Conservation (phyloP, 1,139 yeast genomes). For the Arxiozyma bovina region DNA sequence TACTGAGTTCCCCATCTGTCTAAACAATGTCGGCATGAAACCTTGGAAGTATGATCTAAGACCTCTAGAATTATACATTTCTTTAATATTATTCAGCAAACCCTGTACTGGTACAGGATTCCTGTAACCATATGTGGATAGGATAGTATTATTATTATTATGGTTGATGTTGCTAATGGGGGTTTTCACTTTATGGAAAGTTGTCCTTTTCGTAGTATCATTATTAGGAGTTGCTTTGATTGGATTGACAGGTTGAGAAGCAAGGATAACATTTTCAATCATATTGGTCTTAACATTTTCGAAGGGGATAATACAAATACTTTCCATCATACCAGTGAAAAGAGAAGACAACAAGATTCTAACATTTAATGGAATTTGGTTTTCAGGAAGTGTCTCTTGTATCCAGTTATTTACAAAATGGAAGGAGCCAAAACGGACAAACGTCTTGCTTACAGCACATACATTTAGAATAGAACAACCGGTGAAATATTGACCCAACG, state of each 20-base stretch:
- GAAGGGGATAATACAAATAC: slow-evolving; percentile 80
- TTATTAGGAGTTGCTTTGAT: neutral
- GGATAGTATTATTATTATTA: neutral
- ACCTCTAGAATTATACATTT: slow-evolving; percentile 72
- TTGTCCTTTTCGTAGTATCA: slow-evolving; percentile 12
- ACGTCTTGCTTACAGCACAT: slow-evolving; percentile 67
- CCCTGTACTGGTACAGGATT: slow-evolving; percentile 34
- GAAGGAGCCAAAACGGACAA: slow-evolving; percentile 64
- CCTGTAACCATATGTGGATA: neutral
- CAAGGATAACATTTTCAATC: slow-evolving; percentile 50
- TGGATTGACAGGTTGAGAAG: neutral
- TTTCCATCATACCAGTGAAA: slow-evolving; percentile 75
- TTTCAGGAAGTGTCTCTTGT: slow-evolving; percentile 39
- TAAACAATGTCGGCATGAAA: slow-evolving; percentile 61
- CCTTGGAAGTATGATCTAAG: slow-evolving; percentile 75
- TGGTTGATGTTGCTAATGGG: neutral
- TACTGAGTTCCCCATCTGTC: slow-evolving; percentile 72
- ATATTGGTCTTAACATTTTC: slow-evolving; percentile 79
- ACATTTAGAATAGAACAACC: slow-evolving; percentile 76
- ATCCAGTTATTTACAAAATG: slow-evolving; percentile 70
- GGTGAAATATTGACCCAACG: slow-evolving; percentile 46
- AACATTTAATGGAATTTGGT: slow-evolving; percentile 50
- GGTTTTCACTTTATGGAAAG: slow-evolving; percentile 16
- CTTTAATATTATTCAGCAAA: slow-evolving; percentile 45
- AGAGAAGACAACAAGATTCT: slow-evolving; percentile 75